These are phyloP conservation scores for Tephrocybe sp. DNA, from an alignment of 768 basidiomycete species.

Conservation along the genomic window DNA sequence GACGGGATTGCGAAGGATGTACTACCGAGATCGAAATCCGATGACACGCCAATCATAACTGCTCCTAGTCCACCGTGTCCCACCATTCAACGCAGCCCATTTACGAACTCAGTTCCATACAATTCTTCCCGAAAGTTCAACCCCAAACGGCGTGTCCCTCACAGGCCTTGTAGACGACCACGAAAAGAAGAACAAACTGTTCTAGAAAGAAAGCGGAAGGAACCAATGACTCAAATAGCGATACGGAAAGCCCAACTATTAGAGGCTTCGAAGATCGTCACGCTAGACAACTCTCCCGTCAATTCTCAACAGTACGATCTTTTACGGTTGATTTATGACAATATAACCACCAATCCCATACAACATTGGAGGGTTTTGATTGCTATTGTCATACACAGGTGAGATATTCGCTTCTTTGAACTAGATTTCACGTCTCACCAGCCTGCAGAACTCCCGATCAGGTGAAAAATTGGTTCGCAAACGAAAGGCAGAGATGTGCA, in stretches of 20 bases:
- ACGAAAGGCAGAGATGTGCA: slow-evolving; percentile 43
- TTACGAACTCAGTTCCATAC: background rate
- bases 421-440: background rate
- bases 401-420: slow-evolving; percentile 12
- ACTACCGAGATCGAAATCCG: too few species aligned
- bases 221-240: slow-evolving; percentile 29
- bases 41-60: too few species aligned
- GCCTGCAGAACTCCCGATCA: slow-evolving; percentile 50
- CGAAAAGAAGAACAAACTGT: slow-evolving; percentile 10
- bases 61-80: too few species aligned
- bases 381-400: slow-evolving; percentile 57
- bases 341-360: slow-evolving; percentile 63
- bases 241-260: slow-evolving; percentile 33
- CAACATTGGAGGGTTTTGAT: slow-evolving; percentile 60
- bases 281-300: slow-evolving; percentile 54
- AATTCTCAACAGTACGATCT: slow-evolving; percentile 55
- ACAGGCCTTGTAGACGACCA: background rate
- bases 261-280: slow-evolving; percentile 38
- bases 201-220: slow-evolving; percentile 24
- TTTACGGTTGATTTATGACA: slow-evolving; percentile 61
- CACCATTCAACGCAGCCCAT: too few species aligned
- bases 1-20: too few species aligned
- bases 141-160: background rate
- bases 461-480: slow-evolving; percentile 68
- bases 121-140: background rate